phyloP scores from a whole-genome alignment of 257 asterid species.

The Cinchona pubescens region DNA sequence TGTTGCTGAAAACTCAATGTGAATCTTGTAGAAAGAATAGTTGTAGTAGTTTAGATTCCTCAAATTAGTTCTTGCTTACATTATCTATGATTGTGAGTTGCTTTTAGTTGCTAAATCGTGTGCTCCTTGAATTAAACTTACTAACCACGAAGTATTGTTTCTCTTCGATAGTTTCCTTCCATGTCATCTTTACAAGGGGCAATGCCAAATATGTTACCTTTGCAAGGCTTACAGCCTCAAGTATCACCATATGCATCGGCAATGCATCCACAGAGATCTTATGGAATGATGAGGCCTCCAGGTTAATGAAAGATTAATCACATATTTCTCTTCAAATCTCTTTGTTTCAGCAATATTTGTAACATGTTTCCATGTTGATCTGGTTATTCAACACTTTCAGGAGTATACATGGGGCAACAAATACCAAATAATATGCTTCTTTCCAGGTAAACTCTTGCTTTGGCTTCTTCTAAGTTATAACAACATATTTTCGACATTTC shows the following conservation, averaged over 20 bases:
- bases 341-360: not conserved
- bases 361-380: slow-evolving; percentile 2
- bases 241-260: slow-evolving; percentile 38
- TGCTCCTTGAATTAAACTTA: not conserved
- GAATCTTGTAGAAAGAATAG: not conserved
- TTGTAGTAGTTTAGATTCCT: not conserved
- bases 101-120: not conserved
- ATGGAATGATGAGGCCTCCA: slow-evolving; percentile 41
- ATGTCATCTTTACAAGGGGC: slow-evolving; percentile 56
- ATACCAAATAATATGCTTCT: slow-evolving; percentile 32
- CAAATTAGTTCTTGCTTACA: not conserved
- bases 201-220: slow-evolving; percentile 33
- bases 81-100: not conserved
- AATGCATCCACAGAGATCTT: slow-evolving; percentile 31
- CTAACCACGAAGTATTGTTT: not conserved
- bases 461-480: not conserved
- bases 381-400: slow-evolving; percentile 33
- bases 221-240: slow-evolving; percentile 33
- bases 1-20: not conserved
- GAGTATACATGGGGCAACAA: slow-evolving; percentile 52
- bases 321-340: not conserved
- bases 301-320: slow-evolving; percentile 33
- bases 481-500: not conserved
- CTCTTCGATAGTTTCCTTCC: slow-evolving; percentile 48
- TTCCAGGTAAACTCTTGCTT: slow-evolving; percentile 37